Evolutionary conservation across 2,329 filamentous ascomycete genomes (phyloP), one percentile per base, ranked within the genome.

Genomic region (Exophiala dermatitidis): DNA sequence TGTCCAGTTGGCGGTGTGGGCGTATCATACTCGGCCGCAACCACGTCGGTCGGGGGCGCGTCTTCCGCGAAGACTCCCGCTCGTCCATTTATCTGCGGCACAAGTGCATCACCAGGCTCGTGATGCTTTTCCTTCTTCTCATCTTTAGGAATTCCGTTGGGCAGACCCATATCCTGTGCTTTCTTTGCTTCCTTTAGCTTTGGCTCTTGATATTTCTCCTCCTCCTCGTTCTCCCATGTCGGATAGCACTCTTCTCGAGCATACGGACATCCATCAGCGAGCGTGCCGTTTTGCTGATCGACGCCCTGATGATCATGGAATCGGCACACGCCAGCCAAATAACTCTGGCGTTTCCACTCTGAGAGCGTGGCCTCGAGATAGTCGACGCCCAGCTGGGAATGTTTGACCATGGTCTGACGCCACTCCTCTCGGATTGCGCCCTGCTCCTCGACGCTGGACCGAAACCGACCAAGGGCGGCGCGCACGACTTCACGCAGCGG

Each of bases 221-320:
- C 36, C 10, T 38, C 36, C 2, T 49, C 46, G 10, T 56, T 43
- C 31, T 52, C 52, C 43, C 48, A 48, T 4, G 8, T 33, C 4
- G 58, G 58, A 51, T 58, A 60, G 34, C 58, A 60, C 10, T 60
- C 58, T 19, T 56, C 50, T 30, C 54, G 29, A 9, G 55, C 50
- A 52, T 52, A 58, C 4, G 55, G 53, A 46, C 58, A 60, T 2
- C 55, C 55, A 40, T 60, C 55, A 47, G 38, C 55, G 53, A 40
- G 34, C 19, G 36, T 32, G 4, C 37, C 40, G 43, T 37, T 50
- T 40, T 47, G 46, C 33, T 46, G 43, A 29, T 43, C 47, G 36
- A 51, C 46, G 3, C 46, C 55, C 26, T 56, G 33, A 32, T 60
- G 58, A 31, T 60, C 56, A 29, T 60, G 58, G 33, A 58, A 60